Base-by-base conservation (phyloP, 2,329 filamentous ascomycete species). In the Penicillium decumbens region DNA sequence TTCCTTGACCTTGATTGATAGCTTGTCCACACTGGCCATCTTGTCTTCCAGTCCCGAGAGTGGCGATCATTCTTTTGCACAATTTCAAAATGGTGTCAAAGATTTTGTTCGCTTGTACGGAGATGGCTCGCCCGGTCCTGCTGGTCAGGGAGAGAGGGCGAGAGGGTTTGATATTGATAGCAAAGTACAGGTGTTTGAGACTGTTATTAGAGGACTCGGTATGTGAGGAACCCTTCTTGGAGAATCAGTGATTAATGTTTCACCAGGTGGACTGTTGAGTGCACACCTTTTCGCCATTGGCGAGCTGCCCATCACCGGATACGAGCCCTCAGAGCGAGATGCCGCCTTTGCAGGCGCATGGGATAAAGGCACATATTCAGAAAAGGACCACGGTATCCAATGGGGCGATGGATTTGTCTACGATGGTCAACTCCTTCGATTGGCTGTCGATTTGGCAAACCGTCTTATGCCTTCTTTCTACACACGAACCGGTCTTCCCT, bases 131-230 rank as follows among this genome's bases (percentile, higher is more conserved):
- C 72, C 77, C 7, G 85, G 87, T 3, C 76, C 80, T 12, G 77
- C 78, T 4, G 89, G 88, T 6, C 78, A 81, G 63, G 92, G 92
- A 3, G 76, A 80, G 49, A 79, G 89, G 56, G 84, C 84, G 3
- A 80, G 83, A 47, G 93, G 90, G 0, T 98, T 98, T 63, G 89
- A 98, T 69, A 76, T 95, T 35, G 92, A 98, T 71, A 95, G 91
- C 74, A 98, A 97, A 72, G 93, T 98, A 1, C 92, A 98, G 72
- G 89, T 98, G 33, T 98, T 98, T 65, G 93, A 98, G 75, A 97
- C 92, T 0, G 92, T 95, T 30, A 98, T 98, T 60, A 81, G 93
- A 50, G 93, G 92, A 13, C 81, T 73, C 47, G 71, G 70, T 72
- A 63, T 49, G 67, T 20, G 2, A 13, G 4, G 10, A 12, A 15